Conservation (phyloP, 306 rosid genomes). For the Vicia villosa region DNA sequence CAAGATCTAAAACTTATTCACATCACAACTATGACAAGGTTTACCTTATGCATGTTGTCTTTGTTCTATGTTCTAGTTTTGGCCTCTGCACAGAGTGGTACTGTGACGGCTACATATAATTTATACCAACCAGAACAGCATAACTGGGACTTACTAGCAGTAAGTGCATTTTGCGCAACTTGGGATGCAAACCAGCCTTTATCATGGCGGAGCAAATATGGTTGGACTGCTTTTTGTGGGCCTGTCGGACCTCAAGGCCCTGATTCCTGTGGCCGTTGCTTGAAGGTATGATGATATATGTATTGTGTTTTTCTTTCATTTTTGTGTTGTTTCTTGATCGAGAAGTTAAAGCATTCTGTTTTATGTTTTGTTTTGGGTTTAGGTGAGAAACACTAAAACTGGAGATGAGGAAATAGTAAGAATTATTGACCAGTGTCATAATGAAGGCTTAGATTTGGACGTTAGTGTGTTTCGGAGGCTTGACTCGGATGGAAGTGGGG, state of each 20-base stretch:
- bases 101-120: conserved; percentile 60
- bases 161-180: conserved; percentile 66
- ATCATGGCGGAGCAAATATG: conserved; percentile 72
- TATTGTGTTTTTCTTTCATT: not conserved
- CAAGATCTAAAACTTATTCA: not conserved
- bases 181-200: conserved; percentile 71
- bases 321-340: not conserved
- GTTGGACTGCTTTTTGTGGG: conserved; percentile 85
- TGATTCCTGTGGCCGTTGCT: conserved; percentile 67
- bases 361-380: not conserved
- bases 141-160: conserved; percentile 57
- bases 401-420: conserved; percentile 52
- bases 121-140: conserved; percentile 59
- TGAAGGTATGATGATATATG: conserved; percentile 44
- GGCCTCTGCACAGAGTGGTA: conserved; percentile 57
- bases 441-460: conserved; percentile 68
- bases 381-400: conserved; percentile 62
- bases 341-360: not conserved
- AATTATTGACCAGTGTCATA: conserved; percentile 57
- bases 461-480: conserved; percentile 42
- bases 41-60: not conserved
- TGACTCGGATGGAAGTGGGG: conserved; percentile 51
- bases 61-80: conserved; percentile 29
- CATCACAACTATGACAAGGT: conserved; percentile 38
- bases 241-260: conserved; percentile 60